phyloP scores from a whole-genome alignment of 257 asterid species.

The Penstemon newberryi region DNA sequence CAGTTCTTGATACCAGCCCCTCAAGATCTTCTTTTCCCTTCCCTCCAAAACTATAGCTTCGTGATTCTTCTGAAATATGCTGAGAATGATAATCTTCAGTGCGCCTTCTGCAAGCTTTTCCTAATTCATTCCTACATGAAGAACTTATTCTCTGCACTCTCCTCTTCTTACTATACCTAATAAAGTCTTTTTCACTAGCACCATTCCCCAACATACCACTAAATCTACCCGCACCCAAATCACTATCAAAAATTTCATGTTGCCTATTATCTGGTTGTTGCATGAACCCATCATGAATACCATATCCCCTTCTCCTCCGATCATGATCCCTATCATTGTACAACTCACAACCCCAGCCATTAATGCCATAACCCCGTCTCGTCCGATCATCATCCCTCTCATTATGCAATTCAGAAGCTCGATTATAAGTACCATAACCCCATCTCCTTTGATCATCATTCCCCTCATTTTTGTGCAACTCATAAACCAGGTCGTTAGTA shows the following conservation, averaged over 20 bases:
- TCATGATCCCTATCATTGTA: conserved; percentile 32
- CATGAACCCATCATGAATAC: conserved; percentile 15
- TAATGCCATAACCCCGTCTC: background rate
- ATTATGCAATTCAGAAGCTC: background rate
- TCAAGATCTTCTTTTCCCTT: conserved; percentile 38
- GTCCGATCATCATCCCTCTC: conserved; percentile 16
- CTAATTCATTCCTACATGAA: conserved; percentile 48
- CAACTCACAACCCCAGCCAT: conserved; percentile 26
- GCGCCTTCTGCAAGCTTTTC: conserved; percentile 43
- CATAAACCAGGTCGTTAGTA: conserved; percentile 24
- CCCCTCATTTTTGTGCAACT: conserved; percentile 19
- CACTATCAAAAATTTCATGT: conserved; percentile 25
- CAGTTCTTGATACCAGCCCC: conserved; percentile 31
- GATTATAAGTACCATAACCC: conserved; percentile 22
- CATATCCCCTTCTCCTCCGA: conserved; percentile 24
- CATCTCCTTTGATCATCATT: conserved; percentile 36
- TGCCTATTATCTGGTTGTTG: conserved; percentile 26
- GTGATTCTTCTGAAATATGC: conserved; percentile 28
- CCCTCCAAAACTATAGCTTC: conserved; percentile 37
- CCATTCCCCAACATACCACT: conserved; percentile 49
- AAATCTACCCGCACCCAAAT: conserved; percentile 41
- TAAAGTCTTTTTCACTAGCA: conserved; percentile 34
- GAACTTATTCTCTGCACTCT: conserved; percentile 49
- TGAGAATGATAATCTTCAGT: conserved; percentile 37
- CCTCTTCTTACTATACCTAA: conserved; percentile 47